Evolutionary conservation across 2,329 filamentous ascomycete genomes (phyloP), one percentile per base, ranked within the genome.

Genomic region (Cytospora leucostoma): DNA sequence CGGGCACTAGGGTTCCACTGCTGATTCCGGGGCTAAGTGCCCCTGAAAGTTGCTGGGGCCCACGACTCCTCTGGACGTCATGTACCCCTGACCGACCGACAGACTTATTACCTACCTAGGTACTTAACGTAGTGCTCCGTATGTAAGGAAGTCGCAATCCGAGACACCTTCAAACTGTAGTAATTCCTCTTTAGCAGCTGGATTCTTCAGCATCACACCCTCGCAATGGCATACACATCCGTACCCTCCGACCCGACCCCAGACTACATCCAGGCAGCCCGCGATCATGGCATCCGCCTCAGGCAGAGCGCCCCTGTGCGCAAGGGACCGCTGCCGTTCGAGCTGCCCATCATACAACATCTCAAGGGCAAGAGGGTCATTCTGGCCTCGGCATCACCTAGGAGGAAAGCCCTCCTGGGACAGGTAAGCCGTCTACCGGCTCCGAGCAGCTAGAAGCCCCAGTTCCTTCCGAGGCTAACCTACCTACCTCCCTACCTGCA

Each of bases 331-430:
- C 80, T 85, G 51, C 90, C 91, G 1, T 85, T 98, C 66, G 84
- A 92, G 66, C 83, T 98, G 19, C 93, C 94, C 17, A 88, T 93
- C 62, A 80, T 99, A 64, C 85, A 85, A 70, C 82, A 88, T 71
- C 85, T 99, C 67, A 88, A 90, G 71, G 84, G 84, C 61, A 92
- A 91, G 75, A 84, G 94, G 67, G 87, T 97, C 7, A 91, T 99
- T 69, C 88, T 99, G 34, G 95, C 95, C 59, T 97, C 93, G 2
- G 87, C 90, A 21, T 97, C 93, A 1, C 95, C 95, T 0, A 84
- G 95, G 52, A 85, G 95, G 60, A 90, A 88, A 75, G 88, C 91
- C 67, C 86, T 99, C 11, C 85, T 99, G 50, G 85, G 86, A 56
- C 88, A 89, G 77, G 87, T 90, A 75, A 27, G 27, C 2, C 27